These are phyloP conservation scores for Lactuca sativa DNA, from an alignment of 129 eudicot genomes.

Conservation along the genomic window DNA sequence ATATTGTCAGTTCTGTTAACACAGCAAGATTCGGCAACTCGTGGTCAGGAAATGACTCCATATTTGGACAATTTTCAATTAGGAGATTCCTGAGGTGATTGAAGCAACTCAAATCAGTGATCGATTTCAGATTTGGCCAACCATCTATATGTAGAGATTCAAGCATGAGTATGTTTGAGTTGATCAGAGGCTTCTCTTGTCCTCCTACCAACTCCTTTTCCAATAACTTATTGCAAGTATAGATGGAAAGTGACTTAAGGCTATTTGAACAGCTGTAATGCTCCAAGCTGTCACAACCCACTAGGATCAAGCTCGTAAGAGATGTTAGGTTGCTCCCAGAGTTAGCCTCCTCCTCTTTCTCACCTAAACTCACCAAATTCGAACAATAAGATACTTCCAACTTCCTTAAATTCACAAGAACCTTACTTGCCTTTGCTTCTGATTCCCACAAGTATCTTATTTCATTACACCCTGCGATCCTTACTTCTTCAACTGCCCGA, in stretches of 20 bases:
- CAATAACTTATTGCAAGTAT: not conserved
- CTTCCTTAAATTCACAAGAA: not conserved
- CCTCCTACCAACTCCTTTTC: not conserved
- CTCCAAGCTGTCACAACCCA: too few relatives aligned
- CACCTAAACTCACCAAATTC: not conserved
- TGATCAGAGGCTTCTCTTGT: not conserved
- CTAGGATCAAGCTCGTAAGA: not conserved
- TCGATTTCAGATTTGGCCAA: not conserved
- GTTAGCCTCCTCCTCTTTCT: not conserved
- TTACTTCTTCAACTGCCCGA: not conserved
- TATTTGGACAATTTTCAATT: not conserved
- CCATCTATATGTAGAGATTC: not conserved
- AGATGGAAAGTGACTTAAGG: not conserved
- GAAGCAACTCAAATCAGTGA: not conserved
- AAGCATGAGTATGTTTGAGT: not conserved
- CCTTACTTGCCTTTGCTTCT: too few relatives aligned
- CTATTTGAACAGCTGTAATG: too few relatives aligned
- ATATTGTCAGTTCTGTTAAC: too few relatives aligned
- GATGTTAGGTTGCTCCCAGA: not conserved
- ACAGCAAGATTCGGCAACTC: not conserved
- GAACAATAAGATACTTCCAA: not conserved
- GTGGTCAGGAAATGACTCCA: constrained; percentile 2
- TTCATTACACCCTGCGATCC: not conserved
- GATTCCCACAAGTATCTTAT: not conserved
- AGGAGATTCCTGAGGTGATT: not conserved